phyloP scores from a whole-genome alignment of 305 asterid genomes.

The Fraxinus sp. region DNA sequence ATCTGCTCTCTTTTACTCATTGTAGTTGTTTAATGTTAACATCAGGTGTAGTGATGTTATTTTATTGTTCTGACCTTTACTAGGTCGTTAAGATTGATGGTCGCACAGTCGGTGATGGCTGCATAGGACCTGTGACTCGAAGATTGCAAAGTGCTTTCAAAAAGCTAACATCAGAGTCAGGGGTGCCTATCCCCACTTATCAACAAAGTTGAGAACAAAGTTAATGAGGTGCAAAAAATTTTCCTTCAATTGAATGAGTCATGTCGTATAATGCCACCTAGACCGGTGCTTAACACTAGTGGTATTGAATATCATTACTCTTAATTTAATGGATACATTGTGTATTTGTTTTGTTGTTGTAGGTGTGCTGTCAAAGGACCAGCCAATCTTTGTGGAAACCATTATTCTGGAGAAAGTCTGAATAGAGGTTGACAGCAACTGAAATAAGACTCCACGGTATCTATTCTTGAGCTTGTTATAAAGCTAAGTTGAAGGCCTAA shows the following conservation, averaged over 20 bases:
- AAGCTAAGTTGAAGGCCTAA: neutral
- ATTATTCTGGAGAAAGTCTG: neutral
- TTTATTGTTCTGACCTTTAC: slow-evolving; percentile 15
- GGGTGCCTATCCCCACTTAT: slow-evolving; percentile 76
- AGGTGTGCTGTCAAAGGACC: neutral
- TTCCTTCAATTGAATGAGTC: neutral
- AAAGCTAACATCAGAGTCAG: slow-evolving; percentile 53
- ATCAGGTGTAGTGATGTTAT: slow-evolving; percentile 8
- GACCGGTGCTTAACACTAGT: no score
- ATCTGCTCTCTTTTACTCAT: neutral
- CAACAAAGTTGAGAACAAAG: slow-evolving; percentile 18
- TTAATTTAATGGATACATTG: neutral
- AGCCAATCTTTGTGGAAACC: neutral
- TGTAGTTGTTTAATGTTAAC: neutral
- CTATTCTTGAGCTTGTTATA: neutral
- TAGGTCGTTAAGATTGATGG: slow-evolving; percentile 79
- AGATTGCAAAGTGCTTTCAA: slow-evolving; percentile 56
- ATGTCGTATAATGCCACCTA: no score
- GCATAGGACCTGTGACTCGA: slow-evolving; percentile 68
- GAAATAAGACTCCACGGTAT: neutral
- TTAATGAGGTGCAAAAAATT: neutral
- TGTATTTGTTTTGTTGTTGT: neutral
- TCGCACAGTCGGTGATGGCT: slow-evolving; percentile 66
- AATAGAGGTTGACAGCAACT: neutral
- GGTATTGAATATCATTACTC: no score